Base-by-base conservation (phyloP, 2,329 filamentous ascomycete genomes). In the Daldinia sp. region DNA sequence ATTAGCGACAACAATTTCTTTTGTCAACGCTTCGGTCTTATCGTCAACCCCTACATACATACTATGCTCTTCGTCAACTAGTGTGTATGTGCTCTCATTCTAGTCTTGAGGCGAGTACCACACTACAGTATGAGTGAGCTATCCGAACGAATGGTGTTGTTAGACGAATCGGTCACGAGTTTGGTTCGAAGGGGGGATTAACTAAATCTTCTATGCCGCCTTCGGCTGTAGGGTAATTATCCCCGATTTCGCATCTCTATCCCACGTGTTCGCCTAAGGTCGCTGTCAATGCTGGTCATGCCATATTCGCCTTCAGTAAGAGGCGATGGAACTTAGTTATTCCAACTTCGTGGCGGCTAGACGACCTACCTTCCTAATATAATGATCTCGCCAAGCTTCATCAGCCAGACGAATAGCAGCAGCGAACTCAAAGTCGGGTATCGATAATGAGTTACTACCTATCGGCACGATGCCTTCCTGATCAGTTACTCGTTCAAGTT, bases 311-410 rank as follows among this genome's bases (percentile, higher is more conserved):
- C 7, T 48, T 15, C 49, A 23, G 52, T 61, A 64, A 66, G 64
- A 58, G 19, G 13, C 34, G 48, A 61, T 63, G 60, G 57, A 61
- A 64, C 53, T 57, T 30, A 27, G 34, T 54, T 29, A 21, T 48
- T 54, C 56, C 49, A 8, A 41, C 50, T 56, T 29, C 2, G 30
- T 57, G 39, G 37, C 23, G 32, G 30, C 29, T 41, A 25, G 32
- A 50, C 49, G 53, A 68, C 65, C 65, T 66, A 68, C 65, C 65
- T 66, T 68, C 65, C 65, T 63, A 57, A 56, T 63, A n/a, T 35
- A 54, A 61, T 23, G 30, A 25, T 27, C 21, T 25, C 37, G 29
- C 45, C 45, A 53, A 39, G 45, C 56, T 34, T 43, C 53, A 45
- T 59, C 58, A 54, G 32, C 54, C 58, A 58, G 57, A 58, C 30